Conservation (phyloP, 2,329 filamentous ascomycete genomes). For the Grosmannia clavigera region DNA sequence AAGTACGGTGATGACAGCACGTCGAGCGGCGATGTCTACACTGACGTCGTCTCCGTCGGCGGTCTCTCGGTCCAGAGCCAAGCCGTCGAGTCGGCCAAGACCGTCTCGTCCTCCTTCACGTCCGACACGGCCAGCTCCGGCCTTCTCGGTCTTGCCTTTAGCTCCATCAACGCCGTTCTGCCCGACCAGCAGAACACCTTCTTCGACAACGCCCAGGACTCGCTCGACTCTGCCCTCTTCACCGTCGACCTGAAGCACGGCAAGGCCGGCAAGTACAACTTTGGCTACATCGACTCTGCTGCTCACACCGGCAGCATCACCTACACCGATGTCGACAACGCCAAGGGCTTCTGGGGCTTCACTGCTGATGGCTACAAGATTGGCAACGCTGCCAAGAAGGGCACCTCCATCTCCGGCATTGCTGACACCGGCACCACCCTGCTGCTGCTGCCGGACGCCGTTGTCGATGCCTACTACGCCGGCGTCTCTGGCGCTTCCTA, state of each 20-base stretch:
- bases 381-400: slow-evolving; percentile 15
- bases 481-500: slow-evolving; percentile 30
- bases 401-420: slow-evolving; percentile 27
- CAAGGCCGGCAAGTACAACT: slow-evolving; percentile 34
- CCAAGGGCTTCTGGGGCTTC: slow-evolving; percentile 26
- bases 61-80: slow-evolving; percentile 17
- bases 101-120: slow-evolving; percentile 16
- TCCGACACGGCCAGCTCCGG: slow-evolving; percentile 14
- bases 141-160: slow-evolving; percentile 18
- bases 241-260: slow-evolving; percentile 22
- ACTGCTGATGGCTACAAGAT: slow-evolving; percentile 20
- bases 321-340: slow-evolving; percentile 34
- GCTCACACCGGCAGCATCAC: slow-evolving; percentile 41
- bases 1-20: slow-evolving; percentile 21
- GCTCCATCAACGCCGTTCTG: slow-evolving; percentile 18
- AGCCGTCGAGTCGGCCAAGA: slow-evolving; percentile 19
- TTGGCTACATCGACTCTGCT: slow-evolving; percentile 41
- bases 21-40: slow-evolving; percentile 20
- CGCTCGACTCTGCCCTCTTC: slow-evolving; percentile 19
- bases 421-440: slow-evolving; percentile 50
- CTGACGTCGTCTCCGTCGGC: slow-evolving; percentile 19
- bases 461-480: slow-evolving; percentile 39
- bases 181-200: slow-evolving; percentile 18
- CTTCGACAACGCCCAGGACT: slow-evolving; percentile 21
- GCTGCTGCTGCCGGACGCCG: slow-evolving; percentile 33